phyloP scores from a whole-genome alignment of 768 basidiomycete genomes.

The Postia placenta region DNA sequence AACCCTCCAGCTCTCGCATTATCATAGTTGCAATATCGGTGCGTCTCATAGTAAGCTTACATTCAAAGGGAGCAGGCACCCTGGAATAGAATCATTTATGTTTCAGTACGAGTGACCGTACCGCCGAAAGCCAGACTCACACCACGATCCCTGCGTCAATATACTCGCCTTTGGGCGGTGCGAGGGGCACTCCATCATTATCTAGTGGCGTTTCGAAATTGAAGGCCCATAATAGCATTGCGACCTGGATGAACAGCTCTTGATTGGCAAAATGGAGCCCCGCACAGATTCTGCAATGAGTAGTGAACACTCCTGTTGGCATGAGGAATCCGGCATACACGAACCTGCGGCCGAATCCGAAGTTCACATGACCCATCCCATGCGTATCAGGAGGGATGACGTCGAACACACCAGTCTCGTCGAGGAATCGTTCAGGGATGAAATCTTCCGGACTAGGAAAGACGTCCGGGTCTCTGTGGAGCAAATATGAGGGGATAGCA shows the following conservation, averaged over 20 bases:
- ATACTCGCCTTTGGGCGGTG: background rate
- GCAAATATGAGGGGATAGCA: background rate
- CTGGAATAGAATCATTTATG: no score
- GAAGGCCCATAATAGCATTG: slow-evolving; percentile 13
- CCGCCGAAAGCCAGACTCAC: no score
- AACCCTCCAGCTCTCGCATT: no score
- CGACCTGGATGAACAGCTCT: slow-evolving; percentile 13
- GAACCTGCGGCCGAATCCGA: slow-evolving; percentile 8
- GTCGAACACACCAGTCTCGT: slow-evolving; percentile 3
- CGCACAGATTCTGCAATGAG: slow-evolving; percentile 8
- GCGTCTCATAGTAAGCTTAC: no score
- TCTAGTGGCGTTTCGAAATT: slow-evolving; percentile 14
- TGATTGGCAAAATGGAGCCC: slow-evolving; percentile 13
- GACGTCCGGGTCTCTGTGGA: slow-evolving; percentile 1
- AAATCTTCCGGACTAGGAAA: slow-evolving; percentile 5
- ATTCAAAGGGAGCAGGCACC: no score
- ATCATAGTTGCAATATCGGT: no score
- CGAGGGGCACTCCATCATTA: slow-evolving; percentile 8
- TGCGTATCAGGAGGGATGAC: slow-evolving; percentile 5
- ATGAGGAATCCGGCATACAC: background rate
- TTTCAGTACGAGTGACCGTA: no score
- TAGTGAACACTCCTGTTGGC: background rate
- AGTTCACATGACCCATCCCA: slow-evolving; percentile 7
- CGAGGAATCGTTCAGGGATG: slow-evolving; percentile 6
- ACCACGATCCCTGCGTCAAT: background rate